Conservation (phyloP, 768 basidiomycete species). For the Lactarius vividus region DNA sequence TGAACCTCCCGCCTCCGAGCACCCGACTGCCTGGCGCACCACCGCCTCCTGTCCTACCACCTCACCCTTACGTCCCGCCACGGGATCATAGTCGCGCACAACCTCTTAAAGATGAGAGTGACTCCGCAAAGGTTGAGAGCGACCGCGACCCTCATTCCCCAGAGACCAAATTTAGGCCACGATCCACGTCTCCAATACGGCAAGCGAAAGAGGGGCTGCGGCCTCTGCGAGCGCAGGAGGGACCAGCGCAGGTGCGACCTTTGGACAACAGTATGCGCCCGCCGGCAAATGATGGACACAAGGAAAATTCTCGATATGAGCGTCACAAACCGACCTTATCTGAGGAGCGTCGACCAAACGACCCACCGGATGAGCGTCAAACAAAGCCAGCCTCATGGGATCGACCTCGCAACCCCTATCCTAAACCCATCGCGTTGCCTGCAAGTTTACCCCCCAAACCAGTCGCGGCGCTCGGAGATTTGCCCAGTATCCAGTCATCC, state of each 20-base stretch:
- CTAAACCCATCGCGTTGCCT: constrained; percentile 16
- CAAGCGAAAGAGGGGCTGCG: background rate
- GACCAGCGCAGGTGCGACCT: background rate
- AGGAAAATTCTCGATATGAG: constrained; percentile 13
- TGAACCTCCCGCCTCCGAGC: constrained; percentile 20
- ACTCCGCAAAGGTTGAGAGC: background rate
- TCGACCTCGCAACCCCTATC: constrained; percentile 14
- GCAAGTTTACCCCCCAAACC: constrained; percentile 22
- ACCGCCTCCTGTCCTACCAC: constrained; percentile 17
- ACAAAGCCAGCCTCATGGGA: constrained; percentile 19
- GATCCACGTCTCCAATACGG: constrained; percentile 3
- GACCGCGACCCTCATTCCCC: background rate
- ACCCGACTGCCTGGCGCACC: constrained; percentile 22
- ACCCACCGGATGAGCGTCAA: constrained; percentile 1
- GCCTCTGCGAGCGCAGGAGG: constrained; percentile 1
- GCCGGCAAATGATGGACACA: background rate
- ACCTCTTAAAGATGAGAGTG: constrained; percentile 7
- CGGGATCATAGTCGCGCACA: background rate
- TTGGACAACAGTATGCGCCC: background rate
- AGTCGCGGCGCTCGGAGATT: constrained; percentile 21
- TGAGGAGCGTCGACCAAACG: constrained; percentile 1
- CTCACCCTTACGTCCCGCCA: background rate
- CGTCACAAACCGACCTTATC: background rate
- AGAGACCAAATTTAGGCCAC: background rate
- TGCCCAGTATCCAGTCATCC: constrained; percentile 5